Base-by-base conservation (phyloP, 2,329 filamentous ascomycete genomes). In the Pestalotiopsis fici region DNA sequence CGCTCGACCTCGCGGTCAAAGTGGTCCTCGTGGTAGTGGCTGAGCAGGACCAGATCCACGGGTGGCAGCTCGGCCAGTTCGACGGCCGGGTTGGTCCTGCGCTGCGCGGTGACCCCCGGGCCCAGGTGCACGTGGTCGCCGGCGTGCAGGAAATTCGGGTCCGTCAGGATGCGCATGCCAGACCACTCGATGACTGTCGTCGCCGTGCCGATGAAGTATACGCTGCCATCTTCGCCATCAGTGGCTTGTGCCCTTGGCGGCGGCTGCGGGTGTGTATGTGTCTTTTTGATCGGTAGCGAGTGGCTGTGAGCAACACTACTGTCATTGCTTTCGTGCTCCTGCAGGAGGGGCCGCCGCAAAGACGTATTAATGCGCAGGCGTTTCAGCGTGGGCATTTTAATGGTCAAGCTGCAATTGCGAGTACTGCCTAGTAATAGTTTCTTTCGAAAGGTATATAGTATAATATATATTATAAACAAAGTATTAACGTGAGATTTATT, bases 41-140 rank as follows among this genome's bases (percentile, higher is more conserved):
- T 89, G 2, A 92, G 78, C 37, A 91, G 79, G 2, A 92, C 83
- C 0, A 82, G 78, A 73, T 91, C 88, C 23, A 91, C 81, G 1
- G 83, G 80, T 1, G 90, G 90, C 1, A 91, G 78, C 31, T 87
- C 81, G 60, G 88, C 81, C 4, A 91, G 74, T 66, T 90, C 85
- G 18, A 91, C 81, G 0, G 87, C 87, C 25, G 89, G 89, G 69
- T 91, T 85, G 0, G 86, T 90, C 27, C 78, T 76, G 2, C 89
- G 81, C 27, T 81, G 82, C 1, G 82, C 85, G 2, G 82, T 86
- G 2, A 91, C 88, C 1, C 88, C 88, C 0, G 89, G 89, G 0
- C 89, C 90, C 1, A 91, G 83, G 74, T 91, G 89, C 9, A 91
- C 88, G 71, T 91, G 87, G 72, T 91, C 88, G 37, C 89, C 88